Percentiles rank a stretch among this genome's conserved stretches.
phyloP scores from a whole-genome alignment of 441 rosid genomes.

The Metrosideros polymorpha region DNA sequence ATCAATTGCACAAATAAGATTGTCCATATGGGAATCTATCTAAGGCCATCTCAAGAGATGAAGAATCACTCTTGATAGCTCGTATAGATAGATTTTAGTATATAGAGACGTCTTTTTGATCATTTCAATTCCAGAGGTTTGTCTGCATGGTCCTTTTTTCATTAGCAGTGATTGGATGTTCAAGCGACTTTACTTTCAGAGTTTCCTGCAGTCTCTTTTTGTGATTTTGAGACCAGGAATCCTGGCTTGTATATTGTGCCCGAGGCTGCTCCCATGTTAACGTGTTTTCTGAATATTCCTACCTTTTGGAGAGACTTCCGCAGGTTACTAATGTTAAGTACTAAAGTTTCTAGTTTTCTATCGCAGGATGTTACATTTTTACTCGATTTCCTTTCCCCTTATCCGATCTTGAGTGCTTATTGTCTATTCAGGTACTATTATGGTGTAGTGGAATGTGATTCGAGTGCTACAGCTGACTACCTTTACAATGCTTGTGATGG shows the following conservation, averaged over 20 bases:
- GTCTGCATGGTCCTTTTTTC: not conserved
- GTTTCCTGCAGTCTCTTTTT: not conserved
- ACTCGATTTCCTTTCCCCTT: not conserved
- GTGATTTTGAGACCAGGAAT: not conserved
- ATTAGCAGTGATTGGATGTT: not conserved
- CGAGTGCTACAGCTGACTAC: conserved; percentile 69
- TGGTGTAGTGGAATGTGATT: conserved; percentile 85
- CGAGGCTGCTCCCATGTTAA: not conserved
- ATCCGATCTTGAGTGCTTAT: not conserved
- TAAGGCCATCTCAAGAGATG: not conserved
- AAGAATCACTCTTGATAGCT: not conserved
- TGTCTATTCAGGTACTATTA: conserved; percentile 52
- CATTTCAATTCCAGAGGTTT: not conserved
- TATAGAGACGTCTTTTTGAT: not conserved
- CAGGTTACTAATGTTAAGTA: not conserved
- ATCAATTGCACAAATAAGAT: not conserved
- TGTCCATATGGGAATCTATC: not conserved
- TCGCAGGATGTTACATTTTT: not conserved
- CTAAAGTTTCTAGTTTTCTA: not conserved
- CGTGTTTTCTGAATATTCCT: not conserved
- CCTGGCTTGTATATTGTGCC: not conserved
- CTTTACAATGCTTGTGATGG: conserved; percentile 84
- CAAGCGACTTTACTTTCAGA: not conserved
- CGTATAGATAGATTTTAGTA: not conserved
- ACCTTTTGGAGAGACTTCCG: not conserved